Percentiles rank a stretch among this genome's conserved stretches.
phyloP scores from a whole-genome alignment of 176 grass and related monocot species.

The Echinochloa phyllopogon region DNA sequence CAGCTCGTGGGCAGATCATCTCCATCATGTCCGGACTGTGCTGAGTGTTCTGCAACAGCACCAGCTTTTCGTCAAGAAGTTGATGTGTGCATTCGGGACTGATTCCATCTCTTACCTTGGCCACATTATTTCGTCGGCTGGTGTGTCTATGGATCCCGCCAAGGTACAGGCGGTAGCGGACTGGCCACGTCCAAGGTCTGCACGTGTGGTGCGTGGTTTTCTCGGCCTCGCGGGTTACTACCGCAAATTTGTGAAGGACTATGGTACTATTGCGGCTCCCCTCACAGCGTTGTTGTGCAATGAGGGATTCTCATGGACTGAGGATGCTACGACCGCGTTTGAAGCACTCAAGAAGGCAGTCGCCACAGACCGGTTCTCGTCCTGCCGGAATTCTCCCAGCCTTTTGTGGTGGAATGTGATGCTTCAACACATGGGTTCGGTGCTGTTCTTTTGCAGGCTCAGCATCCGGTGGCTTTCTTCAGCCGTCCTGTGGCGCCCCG shows the following conservation, averaged over 20 bases:
- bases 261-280: accelerated
- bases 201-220: neutral
- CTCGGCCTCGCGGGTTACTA: neutral
- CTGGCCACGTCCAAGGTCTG: accelerated
- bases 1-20: no score
- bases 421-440: no score
- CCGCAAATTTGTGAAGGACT: neutral
- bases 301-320: neutral
- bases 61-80: neutral
- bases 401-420: no score
- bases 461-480: no score
- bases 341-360: neutral
- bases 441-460: no score
- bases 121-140: neutral
- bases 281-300: neutral
- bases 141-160: no score
- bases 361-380: no score
- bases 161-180: neutral
- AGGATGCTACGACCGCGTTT: neutral
- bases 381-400: no score
- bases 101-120: neutral
- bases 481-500: no score
- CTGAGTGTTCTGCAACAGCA: neutral
- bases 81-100: neutral
- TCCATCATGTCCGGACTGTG: neutral